These are phyloP conservation scores for Senecio squalidus DNA, from an alignment of 140 eudicot genomes.

Conservation along the genomic window DNA sequence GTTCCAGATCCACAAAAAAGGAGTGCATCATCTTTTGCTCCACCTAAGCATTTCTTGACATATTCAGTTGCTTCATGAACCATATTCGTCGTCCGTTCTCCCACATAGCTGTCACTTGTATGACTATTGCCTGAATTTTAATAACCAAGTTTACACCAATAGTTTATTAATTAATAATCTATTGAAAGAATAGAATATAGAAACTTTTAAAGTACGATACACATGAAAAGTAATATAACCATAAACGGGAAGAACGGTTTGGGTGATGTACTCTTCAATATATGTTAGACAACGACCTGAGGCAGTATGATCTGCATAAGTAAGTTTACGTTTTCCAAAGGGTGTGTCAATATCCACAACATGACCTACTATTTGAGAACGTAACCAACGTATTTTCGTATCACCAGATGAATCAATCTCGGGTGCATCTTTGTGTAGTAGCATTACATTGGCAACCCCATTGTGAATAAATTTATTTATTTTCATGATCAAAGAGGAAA, in stretches of 20 bases:
- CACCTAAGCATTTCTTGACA: constrained; percentile 75
- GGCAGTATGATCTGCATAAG: constrained; percentile 71
- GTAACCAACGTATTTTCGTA: constrained; percentile 50
- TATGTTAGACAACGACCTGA: constrained; percentile 46
- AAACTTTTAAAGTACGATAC: background rate
- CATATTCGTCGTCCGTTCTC: constrained; percentile 43
- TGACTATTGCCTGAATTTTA: constrained; percentile 59
- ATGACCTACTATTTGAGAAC: constrained; percentile 49
- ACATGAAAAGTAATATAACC: constrained; percentile 25
- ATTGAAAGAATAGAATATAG: background rate
- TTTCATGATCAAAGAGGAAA: no score
- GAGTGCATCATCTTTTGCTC: constrained; percentile 49
- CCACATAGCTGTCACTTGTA: constrained; percentile 79
- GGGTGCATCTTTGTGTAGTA: constrained; percentile 4
- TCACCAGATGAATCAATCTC: constrained; percentile 8
- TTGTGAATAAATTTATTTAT: no score
- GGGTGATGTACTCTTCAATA: constrained; percentile 43
- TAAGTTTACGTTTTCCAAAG: constrained; percentile 59
- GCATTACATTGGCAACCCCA: no score
- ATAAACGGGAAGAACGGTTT: constrained; percentile 51
- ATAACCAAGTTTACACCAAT: background rate
- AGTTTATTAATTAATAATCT: no score
- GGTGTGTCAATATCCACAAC: constrained; percentile 39
- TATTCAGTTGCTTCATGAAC: constrained; percentile 42
- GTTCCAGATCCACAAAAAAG: constrained; percentile 84